Base-by-base conservation (phyloP, 1,284 basidiomycete species). In the Schizopora paradoxa region DNA sequence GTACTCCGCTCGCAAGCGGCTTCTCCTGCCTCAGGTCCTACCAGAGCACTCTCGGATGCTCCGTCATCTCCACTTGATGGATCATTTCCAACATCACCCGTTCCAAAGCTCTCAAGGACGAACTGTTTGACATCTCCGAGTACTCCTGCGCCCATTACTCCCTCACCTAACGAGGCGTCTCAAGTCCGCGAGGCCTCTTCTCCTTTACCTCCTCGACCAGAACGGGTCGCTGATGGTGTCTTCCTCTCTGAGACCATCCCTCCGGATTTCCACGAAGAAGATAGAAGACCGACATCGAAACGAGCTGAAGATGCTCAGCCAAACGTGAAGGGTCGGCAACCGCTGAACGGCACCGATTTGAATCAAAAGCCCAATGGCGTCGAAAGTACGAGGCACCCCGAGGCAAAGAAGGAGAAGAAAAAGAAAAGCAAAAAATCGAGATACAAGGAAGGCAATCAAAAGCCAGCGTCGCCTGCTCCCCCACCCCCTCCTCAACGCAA, bases 401-500 rank as follows among this genome's bases (percentile, higher is more conserved):
- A 28, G 28, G 22, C 7, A 25, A 43, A 40, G 22, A 40, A 44
- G 10, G 29, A 28, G 16, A 13, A 14, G n/a, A 47, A 35, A 22
- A 48, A 48, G 35, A 38, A 40, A 26, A 40, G 37, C 21, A 40
- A 7, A 26, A 23, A 22, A 22, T 18, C 6, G 14, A 23, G 37
- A 40, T 22, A 14, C 18, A 10, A 23, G 16, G 13, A 26, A 22
- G 10, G 19, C 21, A 3, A 40, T 23, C 16, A 40, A 18, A 21
- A 40, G 23, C 16, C 21, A 14, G 16, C 14, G 6, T 6, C 18
- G 18, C 14, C 28, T 14, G 28, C 18, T 25, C 32, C 36, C n/a
- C 48, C 48, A 2, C 14, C 43, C n/a, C 36, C 43, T 28, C 43
- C 48, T 5, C 36, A 35, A 32, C 48, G 48, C 7, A 31, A 49